A percentile compares a stretch with the other conserved stretches of the same genome.
phyloP scores from a whole-genome alignment of 306 rosid genomes.

The Glycine soja region DNA sequence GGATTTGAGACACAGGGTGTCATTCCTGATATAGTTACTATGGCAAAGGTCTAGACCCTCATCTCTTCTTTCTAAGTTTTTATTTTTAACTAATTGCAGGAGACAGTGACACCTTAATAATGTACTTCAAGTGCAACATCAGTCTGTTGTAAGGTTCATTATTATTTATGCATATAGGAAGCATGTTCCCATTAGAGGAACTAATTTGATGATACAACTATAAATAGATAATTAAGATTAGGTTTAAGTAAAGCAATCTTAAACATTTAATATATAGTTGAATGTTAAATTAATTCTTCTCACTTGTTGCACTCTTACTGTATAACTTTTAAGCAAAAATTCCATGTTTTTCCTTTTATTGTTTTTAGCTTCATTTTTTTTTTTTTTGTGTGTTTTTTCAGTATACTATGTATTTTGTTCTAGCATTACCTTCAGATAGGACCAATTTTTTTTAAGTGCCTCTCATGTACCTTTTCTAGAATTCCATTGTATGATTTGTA shows the following conservation, averaged over 20 bases:
- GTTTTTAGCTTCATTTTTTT: too few species aligned
- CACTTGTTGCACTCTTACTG: not conserved
- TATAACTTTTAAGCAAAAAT: not conserved
- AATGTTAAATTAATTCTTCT: not conserved
- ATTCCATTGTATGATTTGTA: not conserved
- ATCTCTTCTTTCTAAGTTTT: not conserved
- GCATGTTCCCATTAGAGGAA: not conserved
- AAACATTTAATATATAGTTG: not conserved
- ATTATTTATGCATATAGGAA: not conserved
- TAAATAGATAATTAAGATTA: not conserved
- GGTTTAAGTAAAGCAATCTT: not conserved
- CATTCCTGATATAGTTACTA: constrained; percentile 80
- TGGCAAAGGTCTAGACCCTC: constrained; percentile 70
- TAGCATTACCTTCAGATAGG: too few species aligned
- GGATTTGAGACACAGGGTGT: constrained; percentile 81
- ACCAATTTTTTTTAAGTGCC: too few species aligned
- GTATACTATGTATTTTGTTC: too few species aligned
- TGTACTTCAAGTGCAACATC: constrained; percentile 25
- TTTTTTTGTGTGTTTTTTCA: too few species aligned
- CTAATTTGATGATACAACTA: not conserved
- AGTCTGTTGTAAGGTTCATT: not conserved
- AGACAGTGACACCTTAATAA: not conserved
- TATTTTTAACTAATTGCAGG: not conserved
- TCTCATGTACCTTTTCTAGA: too few species aligned
- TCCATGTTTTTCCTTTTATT: not conserved